phyloP scores from a whole-genome alignment of 257 asterid species.

The Solanum bulbocastanum region DNA sequence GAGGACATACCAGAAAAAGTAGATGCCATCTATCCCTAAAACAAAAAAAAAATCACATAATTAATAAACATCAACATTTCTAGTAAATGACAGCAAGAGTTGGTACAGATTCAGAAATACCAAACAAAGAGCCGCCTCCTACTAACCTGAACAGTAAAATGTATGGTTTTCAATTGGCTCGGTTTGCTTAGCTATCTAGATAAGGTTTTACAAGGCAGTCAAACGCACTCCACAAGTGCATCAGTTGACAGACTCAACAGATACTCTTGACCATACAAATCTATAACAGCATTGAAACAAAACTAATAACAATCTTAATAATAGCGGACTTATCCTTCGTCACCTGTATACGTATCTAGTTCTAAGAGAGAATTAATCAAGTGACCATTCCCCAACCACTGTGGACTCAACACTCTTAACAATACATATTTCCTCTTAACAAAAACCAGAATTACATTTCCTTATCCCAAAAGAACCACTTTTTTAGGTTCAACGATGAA shows the following conservation, averaged over 20 bases:
- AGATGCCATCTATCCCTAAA: slow-evolving; percentile 58
- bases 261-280: background rate
- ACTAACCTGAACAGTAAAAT: background rate
- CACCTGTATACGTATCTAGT: background rate
- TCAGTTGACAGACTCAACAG: background rate
- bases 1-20: slow-evolving; percentile 58
- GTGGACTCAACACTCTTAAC: background rate
- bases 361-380: background rate
- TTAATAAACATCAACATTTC: background rate
- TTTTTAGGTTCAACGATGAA: background rate
- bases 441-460: background rate
- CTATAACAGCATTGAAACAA: background rate
- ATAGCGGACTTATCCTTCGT: background rate
- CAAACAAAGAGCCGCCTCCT: background rate
- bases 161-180: background rate
- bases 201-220: background rate
- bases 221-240: background rate
- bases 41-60: background rate
- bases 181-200: background rate
- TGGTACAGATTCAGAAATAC: background rate
- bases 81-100: background rate
- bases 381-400: background rate
- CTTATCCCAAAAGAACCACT: background rate
- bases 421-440: background rate
- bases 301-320: background rate